Percentiles rank a stretch among this genome's conserved stretches.
Evolutionary conservation across 2,329 filamentous ascomycete species (phyloP).

Genomic region (Colletotrichum eremochloae): DNA sequence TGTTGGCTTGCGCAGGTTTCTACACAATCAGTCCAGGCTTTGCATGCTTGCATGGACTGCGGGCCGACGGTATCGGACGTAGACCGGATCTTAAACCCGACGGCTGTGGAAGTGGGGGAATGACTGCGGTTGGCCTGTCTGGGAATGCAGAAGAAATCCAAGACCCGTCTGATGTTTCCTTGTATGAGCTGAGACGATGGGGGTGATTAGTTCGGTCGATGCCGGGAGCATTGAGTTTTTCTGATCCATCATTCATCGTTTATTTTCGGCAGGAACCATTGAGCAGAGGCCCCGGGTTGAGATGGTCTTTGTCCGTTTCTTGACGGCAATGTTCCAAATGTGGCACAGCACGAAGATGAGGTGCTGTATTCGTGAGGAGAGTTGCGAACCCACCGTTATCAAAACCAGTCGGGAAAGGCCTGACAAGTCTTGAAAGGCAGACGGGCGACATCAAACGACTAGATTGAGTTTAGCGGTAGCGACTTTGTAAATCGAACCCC

Average conservation of each 20-base stretch:
- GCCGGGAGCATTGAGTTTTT: slow-evolving; percentile 17
- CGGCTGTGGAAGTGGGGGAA: slow-evolving; percentile 31
- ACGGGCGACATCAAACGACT: slow-evolving; percentile 20
- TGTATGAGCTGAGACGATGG: slow-evolving; percentile 9
- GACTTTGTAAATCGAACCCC: not conserved
- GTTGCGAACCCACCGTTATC: not conserved
- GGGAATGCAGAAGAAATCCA: slow-evolving; percentile 30
- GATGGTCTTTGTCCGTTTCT: not conserved
- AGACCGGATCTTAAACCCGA: slow-evolving; percentile 16
- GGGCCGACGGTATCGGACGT: slow-evolving; percentile 21
- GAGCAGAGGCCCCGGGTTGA: not conserved
- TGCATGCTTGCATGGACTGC: slow-evolving; percentile 9
- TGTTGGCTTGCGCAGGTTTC: slow-evolving; percentile 9
- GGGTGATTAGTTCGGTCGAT: slow-evolving; percentile 26
- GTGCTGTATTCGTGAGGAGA: not conserved
- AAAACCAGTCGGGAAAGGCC: not conserved
- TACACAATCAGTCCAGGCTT: not conserved
- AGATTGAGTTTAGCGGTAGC: slow-evolving; percentile 20
- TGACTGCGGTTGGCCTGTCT: slow-evolving; percentile 11
- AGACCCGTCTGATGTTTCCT: slow-evolving; percentile 27
- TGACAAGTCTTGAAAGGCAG: not conserved
- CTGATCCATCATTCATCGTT: not conserved
- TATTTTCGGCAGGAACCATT: not conserved
- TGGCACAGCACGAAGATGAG: not conserved
- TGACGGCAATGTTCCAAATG: no score